Conservation (phyloP, 2,329 filamentous ascomycete genomes). For the Tolypocladium nubicola region DNA sequence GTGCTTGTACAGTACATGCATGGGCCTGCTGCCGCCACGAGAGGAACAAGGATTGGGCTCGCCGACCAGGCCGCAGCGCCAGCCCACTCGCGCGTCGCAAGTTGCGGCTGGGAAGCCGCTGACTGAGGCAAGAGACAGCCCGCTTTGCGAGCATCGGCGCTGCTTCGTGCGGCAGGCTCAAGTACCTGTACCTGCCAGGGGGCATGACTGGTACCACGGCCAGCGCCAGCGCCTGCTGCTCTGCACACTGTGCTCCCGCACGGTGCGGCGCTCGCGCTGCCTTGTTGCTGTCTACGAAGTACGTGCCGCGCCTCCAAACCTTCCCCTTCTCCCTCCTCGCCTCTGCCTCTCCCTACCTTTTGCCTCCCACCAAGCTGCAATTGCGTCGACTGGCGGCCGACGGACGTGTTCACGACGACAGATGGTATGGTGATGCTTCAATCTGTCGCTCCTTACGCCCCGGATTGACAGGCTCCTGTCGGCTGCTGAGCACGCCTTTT, state of each 20-base stretch:
- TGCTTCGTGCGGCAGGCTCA: not conserved
- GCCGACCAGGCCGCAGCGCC: not conserved
- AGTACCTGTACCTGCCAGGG: not conserved
- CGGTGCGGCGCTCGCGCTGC: conserved; percentile 2
- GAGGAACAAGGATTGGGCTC: not conserved
- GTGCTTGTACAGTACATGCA: not conserved
- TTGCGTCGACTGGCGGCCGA: conserved; percentile 11
- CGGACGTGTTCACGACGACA: conserved; percentile 13
- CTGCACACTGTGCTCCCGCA: conserved; percentile 4
- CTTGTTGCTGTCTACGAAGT: conserved; percentile 2
- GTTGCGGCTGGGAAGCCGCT: not conserved
- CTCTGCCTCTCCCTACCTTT: conserved; percentile 3
- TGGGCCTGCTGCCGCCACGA: not conserved
- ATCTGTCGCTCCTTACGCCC: conserved; percentile 8
- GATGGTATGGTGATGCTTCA: conserved; percentile 18
- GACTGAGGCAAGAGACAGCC: not conserved
- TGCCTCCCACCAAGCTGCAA: conserved; percentile 11
- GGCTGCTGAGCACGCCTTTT: conserved; percentile 13
- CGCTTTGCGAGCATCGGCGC: too few relatives aligned
- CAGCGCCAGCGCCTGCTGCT: conserved; percentile 1
- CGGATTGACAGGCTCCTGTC: conserved; percentile 17
- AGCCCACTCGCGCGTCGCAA: not conserved
- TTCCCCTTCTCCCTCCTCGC: conserved; percentile 10
- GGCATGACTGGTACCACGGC: not conserved
- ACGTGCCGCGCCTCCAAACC: conserved; percentile 7